A percentile compares a stretch with the other conserved stretches of the same genome.
Conservation (phyloP, 2,329 filamentous ascomycete genomes). For the Monosporascus sp. region DNA sequence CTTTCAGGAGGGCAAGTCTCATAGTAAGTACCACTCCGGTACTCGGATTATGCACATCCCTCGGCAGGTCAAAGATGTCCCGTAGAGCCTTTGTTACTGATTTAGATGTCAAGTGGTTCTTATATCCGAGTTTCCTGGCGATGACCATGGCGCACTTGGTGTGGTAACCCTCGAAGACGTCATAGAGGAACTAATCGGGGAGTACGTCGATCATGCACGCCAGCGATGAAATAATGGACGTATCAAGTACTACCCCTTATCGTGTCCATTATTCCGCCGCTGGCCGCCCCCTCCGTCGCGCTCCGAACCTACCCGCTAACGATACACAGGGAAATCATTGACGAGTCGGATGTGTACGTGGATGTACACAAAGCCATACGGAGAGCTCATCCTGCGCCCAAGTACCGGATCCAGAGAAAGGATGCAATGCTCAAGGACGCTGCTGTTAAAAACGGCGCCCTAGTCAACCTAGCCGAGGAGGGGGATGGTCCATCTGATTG, state of each 20-base stretch:
- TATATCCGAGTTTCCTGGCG: constrained; percentile 85
- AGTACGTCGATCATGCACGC: constrained; percentile 53
- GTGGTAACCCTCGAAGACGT: constrained; percentile 97
- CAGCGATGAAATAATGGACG: not conserved
- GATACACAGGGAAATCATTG: constrained; percentile 78
- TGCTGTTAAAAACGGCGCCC: constrained; percentile 22
- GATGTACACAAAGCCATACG: constrained; percentile 98
- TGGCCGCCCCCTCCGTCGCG: not conserved
- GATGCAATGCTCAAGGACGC: constrained; percentile 29
- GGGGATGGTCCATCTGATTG: constrained; percentile 21
- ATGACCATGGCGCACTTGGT: constrained; percentile 82
- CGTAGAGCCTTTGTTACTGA: not conserved
- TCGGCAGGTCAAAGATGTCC: not conserved
- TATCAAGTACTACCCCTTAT: too few relatives aligned
- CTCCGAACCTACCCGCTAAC: not conserved
- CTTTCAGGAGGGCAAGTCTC: constrained; percentile 98
- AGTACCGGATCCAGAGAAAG: constrained; percentile 51
- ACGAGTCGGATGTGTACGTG: constrained; percentile 96
- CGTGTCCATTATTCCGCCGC: not conserved
- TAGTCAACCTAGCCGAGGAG: constrained; percentile 39
- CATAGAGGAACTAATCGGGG: constrained; percentile 96
- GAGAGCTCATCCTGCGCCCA: constrained; percentile 78
- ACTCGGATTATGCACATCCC: not conserved
- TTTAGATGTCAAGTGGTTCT: constrained; percentile 62
- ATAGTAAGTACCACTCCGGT: constrained; percentile 40